These are phyloP conservation scores for Mortierella sp. DNA, from an alignment of 371 early-diverging fungal genomes.

Conservation along the genomic window DNA sequence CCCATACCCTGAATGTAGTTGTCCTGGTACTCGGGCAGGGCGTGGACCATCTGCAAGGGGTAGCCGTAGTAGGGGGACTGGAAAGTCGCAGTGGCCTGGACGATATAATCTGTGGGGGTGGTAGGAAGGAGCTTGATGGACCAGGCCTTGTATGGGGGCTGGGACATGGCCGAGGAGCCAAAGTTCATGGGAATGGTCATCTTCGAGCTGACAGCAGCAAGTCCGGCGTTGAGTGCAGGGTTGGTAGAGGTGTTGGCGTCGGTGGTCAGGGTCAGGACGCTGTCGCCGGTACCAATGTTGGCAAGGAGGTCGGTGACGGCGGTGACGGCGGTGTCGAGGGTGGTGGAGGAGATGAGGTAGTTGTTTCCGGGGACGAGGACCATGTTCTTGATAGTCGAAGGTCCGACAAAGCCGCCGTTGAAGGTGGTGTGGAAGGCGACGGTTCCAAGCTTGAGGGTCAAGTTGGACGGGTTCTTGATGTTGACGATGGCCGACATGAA, in stretches of 20 bases:
- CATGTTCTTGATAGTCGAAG: conserved; percentile 36
- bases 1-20: conserved; percentile 14
- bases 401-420: conserved; percentile 25
- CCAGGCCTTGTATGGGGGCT: conserved; percentile 47
- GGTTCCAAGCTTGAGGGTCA: conserved; percentile 40
- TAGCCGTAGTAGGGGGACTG: conserved; percentile 50
- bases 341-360: conserved; percentile 33
- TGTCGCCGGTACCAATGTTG: conserved; percentile 13
- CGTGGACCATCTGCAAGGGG: conserved; percentile 25
- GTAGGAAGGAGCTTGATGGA: conserved; percentile 38
- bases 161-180: conserved; percentile 31
- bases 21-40: conserved; percentile 15
- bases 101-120: conserved; percentile 9
- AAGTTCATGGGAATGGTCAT: conserved; percentile 32
- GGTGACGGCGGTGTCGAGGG: conserved; percentile 15
- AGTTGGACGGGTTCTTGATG: conserved; percentile 42
- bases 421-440: conserved; percentile 36
- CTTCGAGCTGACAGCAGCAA: conserved; percentile 23
- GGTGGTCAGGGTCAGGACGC: conserved; percentile 27
- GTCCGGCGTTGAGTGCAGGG: conserved; percentile 41
- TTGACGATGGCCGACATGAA: conserved; percentile 38
- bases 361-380: conserved; percentile 43
- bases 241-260: conserved; percentile 25
- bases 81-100: conserved; percentile 50
- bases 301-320: conserved; percentile 20